Evolutionary conservation across 257 asterid species (phyloP), one percentile per base, ranked within the genome.

Genomic region (Echium plantagineum): DNA sequence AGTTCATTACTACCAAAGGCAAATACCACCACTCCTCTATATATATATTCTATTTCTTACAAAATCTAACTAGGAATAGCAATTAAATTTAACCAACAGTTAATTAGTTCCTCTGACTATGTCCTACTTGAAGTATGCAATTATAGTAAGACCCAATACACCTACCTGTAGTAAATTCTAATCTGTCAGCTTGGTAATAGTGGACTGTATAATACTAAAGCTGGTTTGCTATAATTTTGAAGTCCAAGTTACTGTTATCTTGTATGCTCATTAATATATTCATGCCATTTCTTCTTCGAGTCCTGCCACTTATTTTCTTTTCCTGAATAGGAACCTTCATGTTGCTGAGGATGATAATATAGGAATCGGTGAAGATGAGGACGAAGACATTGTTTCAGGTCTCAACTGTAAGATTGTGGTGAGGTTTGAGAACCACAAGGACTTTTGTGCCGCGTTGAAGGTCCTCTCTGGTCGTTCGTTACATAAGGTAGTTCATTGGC

Each of bases 341-440:
- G 99, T 93, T 52, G 85, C 94, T 20, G 96, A 89, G 83, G 99
- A 93, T 78, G 79, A 83, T 74, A 78, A 66, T 73, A 47, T 67
- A 71, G 90, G 84, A 63, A 79, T 78, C 26, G 78, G 60, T 69
- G 89, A 58, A 54, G 84, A 75, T 61, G 95, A 83, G 64, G 93
- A 79, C 42, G 78, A 65, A 42, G 78, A 81, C 73, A 72, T 89
- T 69, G 80, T 86, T 72, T 72, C 97, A 18, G 96, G 98, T 70
- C 95, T 93, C 65, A 80, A 89, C 21, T 93, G 98, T 76, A 93
- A 83, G 81, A 75, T 89, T 59, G 83, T 86, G 58, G 89, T 89
- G 68, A 90, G 83, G 66, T 93, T 85, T 67, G 94, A 89, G 70
- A 72, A 77, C 60, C 76, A 93, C 83, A 62, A 55, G 68, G 90